Percentiles rank a stretch among this genome's conserved stretches.
Evolutionary conservation across 345 rosid species (phyloP).

Genomic region (Camelina sativa): DNA sequence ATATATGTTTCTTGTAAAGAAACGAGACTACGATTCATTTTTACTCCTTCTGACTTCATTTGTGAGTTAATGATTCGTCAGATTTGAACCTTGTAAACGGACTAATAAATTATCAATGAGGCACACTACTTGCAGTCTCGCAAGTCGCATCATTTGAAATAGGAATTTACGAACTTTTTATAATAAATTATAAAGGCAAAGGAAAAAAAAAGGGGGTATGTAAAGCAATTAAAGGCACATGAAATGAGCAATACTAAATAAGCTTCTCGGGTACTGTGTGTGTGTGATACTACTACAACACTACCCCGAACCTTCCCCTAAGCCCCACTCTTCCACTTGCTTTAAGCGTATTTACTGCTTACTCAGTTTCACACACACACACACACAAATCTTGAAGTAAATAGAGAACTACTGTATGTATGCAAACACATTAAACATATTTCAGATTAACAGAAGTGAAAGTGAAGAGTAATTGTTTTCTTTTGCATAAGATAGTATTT

Average conservation of each 20-base stretch:
- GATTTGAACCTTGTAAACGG: slow-evolving; percentile 4
- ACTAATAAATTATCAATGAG: not conserved
- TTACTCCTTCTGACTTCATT: slow-evolving; percentile 4
- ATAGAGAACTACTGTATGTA: not conserved
- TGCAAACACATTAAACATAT: slow-evolving; percentile 11
- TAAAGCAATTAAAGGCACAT: slow-evolving; percentile 31
- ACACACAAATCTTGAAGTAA: not conserved
- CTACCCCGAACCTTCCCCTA: slow-evolving; percentile 24
- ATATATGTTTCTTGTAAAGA: not conserved
- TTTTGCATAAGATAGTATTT: not conserved
- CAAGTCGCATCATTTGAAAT: slow-evolving; percentile 1
- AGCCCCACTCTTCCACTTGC: slow-evolving; percentile 20
- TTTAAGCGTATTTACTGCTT: slow-evolving; percentile 3
- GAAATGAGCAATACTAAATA: slow-evolving; percentile 10
- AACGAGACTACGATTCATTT: not conserved
- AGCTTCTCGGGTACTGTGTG: slow-evolving; percentile 24
- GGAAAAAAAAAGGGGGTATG: not conserved
- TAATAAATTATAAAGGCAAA: not conserved
- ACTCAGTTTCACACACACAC: not conserved
- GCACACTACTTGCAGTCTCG: not conserved
- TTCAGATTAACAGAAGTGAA: not conserved
- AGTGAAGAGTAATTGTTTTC: not conserved
- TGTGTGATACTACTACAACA: not conserved
- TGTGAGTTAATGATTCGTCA: not conserved
- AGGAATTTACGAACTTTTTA: not conserved